A percentile compares a stretch with the other conserved stretches of the same genome.
Evolutionary conservation across 2,329 filamentous ascomycete species (phyloP).

Genomic region (Stachybotrys elegans): DNA sequence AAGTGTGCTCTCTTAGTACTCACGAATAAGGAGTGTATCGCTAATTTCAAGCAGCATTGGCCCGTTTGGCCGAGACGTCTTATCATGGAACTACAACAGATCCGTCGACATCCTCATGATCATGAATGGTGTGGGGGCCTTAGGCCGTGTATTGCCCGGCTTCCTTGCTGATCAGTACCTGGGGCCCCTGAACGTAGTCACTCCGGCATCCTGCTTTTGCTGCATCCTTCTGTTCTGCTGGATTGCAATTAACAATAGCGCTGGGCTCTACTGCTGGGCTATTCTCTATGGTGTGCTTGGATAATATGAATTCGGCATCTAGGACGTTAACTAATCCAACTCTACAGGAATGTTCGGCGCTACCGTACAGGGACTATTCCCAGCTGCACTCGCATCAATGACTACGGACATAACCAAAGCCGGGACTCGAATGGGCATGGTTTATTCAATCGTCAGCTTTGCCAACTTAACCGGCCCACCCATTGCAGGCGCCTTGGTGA

Average conservation of each 20-base stretch:
- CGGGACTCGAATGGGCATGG: slow-evolving; percentile 55
- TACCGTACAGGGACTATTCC: slow-evolving; percentile 62
- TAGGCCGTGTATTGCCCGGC: slow-evolving; percentile 49
- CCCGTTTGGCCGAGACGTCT: too few relatives aligned
- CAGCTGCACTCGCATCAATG: slow-evolving; percentile 42
- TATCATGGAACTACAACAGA: slow-evolving; percentile 39
- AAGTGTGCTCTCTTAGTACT: slow-evolving; percentile 25
- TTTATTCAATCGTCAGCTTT: slow-evolving; percentile 51
- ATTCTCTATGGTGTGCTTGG: slow-evolving; percentile 55
- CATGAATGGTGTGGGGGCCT: slow-evolving; percentile 52
- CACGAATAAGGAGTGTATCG: too few relatives aligned
- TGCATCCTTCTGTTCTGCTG: slow-evolving; percentile 45
- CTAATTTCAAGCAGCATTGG: too few relatives aligned
- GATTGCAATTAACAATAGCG: slow-evolving; percentile 37
- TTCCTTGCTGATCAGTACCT: slow-evolving; percentile 46
- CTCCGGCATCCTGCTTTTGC: slow-evolving; percentile 42
- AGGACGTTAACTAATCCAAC: too few relatives aligned
- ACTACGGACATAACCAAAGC: slow-evolving; percentile 48
- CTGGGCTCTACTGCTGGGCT: slow-evolving; percentile 13
- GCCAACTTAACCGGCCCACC: slow-evolving; percentile 45
- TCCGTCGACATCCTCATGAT: slow-evolving; percentile 56
- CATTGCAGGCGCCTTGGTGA: slow-evolving; percentile 46
- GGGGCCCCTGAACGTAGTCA: slow-evolving; percentile 51
- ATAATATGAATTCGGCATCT: too few relatives aligned
- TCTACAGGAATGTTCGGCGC: slow-evolving; percentile 62